Conservation (phyloP, 2,329 filamentous ascomycete genomes). For the Huntiella bhutanensis region DNA sequence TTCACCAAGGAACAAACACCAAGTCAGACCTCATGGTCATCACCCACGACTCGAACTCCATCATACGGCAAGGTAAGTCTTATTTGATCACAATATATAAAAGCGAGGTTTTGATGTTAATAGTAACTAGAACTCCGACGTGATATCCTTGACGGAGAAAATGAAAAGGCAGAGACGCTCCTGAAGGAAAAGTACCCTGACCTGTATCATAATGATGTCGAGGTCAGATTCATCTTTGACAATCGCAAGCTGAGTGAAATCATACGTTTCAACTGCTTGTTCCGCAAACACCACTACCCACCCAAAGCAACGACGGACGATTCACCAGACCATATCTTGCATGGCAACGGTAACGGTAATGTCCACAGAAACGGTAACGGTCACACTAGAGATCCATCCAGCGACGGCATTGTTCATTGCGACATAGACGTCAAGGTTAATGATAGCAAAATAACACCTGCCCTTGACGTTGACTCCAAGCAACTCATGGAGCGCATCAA, state of each 20-base stretch:
- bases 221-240: slow-evolving; percentile 71
- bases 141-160: slow-evolving; percentile 77
- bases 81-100: no score
- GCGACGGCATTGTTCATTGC: background rate
- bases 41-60: no score
- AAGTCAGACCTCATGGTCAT: no score
- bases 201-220: slow-evolving; percentile 61
- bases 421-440: background rate
- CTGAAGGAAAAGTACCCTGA: slow-evolving; percentile 62
- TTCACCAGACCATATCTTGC: no score
- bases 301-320: no score
- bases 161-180: slow-evolving; percentile 73
- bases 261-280: background rate
- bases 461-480: slow-evolving; percentile 12
- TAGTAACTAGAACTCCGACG: slow-evolving; percentile 53
- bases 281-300: no score
- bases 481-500: slow-evolving; percentile 15
- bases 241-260: slow-evolving; percentile 28
- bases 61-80: no score
- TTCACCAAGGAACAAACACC: no score
- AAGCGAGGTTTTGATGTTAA: background rate
- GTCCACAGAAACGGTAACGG: no score
- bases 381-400: no score
- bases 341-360: no score
- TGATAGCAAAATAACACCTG: background rate